Evolutionary conservation across 345 rosid species (phyloP).

Genomic region (Erysimum cheiranthoides): DNA sequence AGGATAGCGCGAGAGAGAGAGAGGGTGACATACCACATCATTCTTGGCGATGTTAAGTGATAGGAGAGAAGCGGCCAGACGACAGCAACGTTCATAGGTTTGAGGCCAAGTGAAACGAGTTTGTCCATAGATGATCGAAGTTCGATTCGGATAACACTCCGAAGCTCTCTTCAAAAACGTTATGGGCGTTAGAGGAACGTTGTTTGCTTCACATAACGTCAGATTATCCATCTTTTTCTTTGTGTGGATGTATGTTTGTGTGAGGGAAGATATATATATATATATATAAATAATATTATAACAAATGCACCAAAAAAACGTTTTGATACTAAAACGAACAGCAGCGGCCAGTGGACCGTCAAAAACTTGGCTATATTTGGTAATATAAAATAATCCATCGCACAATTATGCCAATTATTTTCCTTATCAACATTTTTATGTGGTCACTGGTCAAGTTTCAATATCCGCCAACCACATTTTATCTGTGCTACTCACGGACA

Average conservation of each 20-base stretch:
- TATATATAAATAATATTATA: not conserved
- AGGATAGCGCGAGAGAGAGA: constrained; percentile 13
- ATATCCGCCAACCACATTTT: not conserved
- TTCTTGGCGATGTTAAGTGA: constrained; percentile 61
- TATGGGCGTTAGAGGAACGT: constrained; percentile 69
- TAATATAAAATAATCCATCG: too few species aligned
- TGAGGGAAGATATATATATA: not conserved
- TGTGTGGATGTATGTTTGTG: constrained; percentile 16
- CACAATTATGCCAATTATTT: too few species aligned
- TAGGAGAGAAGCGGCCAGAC: constrained; percentile 69
- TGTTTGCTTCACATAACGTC: constrained; percentile 61
- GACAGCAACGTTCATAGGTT: constrained; percentile 69
- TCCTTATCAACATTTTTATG: not conserved
- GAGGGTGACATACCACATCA: constrained; percentile 58
- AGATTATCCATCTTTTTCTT: constrained; percentile 56
- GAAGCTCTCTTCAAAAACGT: constrained; percentile 76
- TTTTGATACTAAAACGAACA: too few species aligned
- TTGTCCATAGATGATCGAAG: constrained; percentile 61
- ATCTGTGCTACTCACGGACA: not conserved
- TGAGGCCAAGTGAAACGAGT: constrained; percentile 66
- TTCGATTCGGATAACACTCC: constrained; percentile 56
- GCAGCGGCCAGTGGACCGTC: too few species aligned
- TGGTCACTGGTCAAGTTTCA: not conserved
- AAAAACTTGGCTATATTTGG: too few species aligned
- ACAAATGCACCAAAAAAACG: not conserved